phyloP scores from a whole-genome alignment of 257 asterid species.

The Dorcoceras hygrometricum region DNA sequence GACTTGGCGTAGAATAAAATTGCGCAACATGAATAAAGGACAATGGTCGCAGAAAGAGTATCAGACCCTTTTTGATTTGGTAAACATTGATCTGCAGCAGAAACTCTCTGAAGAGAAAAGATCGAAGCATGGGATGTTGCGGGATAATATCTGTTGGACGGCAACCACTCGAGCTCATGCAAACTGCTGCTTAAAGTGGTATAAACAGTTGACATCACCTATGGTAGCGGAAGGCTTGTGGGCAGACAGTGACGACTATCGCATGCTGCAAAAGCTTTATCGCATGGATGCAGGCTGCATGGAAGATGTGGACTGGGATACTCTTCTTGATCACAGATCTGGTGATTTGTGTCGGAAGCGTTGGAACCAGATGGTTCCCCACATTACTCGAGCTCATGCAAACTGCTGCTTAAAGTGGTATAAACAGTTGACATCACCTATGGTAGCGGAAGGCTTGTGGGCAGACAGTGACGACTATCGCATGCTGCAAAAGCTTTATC shows the following conservation, averaged over 20 bases:
- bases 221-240: slow-evolving; percentile 46
- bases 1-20: slow-evolving; percentile 43
- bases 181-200: slow-evolving; percentile 47
- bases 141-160: no score
- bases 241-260: slow-evolving; percentile 54
- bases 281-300: slow-evolving; percentile 43
- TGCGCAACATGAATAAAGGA: slow-evolving; percentile 33
- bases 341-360: slow-evolving; percentile 49
- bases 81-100: slow-evolving; percentile 38
- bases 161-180: slow-evolving; percentile 28
- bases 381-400: slow-evolving; percentile 33
- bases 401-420: slow-evolving; percentile 50
- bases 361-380: slow-evolving; percentile 58
- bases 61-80: slow-evolving; percentile 44
- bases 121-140: no score
- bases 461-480: slow-evolving; percentile 51
- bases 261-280: slow-evolving; percentile 34
- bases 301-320: slow-evolving; percentile 67
- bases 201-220: slow-evolving; percentile 39
- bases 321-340: slow-evolving; percentile 38
- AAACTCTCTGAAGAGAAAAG: slow-evolving; percentile 39
- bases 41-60: slow-evolving; percentile 52
- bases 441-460: slow-evolving; percentile 49
- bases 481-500: slow-evolving; percentile 32
- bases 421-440: slow-evolving; percentile 38